Evolutionary conservation across 78 protist genomes (phyloP).

Genomic region (Monocercomonoides exilis): DNA sequence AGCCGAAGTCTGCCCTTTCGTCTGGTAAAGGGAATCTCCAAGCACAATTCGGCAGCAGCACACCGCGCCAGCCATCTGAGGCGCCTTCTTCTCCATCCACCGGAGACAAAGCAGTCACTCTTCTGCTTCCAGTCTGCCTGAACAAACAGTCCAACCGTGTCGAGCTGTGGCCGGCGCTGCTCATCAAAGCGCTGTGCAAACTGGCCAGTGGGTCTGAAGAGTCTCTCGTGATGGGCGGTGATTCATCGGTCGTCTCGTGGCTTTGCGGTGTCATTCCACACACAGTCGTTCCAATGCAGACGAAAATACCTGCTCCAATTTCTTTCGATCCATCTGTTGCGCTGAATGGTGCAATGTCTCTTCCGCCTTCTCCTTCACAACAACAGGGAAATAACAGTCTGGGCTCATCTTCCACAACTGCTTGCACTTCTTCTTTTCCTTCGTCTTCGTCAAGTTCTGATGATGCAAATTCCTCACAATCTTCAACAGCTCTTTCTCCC

Average conservation of each 20-base stretch:
- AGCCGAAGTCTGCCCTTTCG: too few relatives aligned
- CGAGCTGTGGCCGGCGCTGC: not conserved
- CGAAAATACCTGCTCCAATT: not conserved
- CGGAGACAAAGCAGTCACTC: not conserved
- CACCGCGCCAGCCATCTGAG: not conserved
- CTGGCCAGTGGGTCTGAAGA: not conserved
- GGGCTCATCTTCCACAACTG: too few relatives aligned
- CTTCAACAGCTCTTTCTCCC: not conserved
- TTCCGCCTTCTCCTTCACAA: not conserved
- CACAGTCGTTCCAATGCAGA: not conserved
- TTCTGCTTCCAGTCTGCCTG: not conserved
- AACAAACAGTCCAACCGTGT: not conserved
- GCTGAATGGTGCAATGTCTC: not conserved
- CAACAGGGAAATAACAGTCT: too few relatives aligned
- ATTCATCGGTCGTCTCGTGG: not conserved
- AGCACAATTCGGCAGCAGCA: not conserved
- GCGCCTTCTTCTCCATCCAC: not conserved
- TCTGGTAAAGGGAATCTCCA: too few relatives aligned
- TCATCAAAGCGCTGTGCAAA: not conserved
- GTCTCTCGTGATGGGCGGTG: not conserved
- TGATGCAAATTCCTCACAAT: not conserved
- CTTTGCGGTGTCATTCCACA: not conserved
- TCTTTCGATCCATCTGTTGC: not conserved
- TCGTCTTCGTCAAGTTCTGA: not conserved
- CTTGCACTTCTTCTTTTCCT: too few relatives aligned